Conservation (phyloP, 495 filamentous ascomycete genomes). For the Hypomontagnella submonticulosa region DNA sequence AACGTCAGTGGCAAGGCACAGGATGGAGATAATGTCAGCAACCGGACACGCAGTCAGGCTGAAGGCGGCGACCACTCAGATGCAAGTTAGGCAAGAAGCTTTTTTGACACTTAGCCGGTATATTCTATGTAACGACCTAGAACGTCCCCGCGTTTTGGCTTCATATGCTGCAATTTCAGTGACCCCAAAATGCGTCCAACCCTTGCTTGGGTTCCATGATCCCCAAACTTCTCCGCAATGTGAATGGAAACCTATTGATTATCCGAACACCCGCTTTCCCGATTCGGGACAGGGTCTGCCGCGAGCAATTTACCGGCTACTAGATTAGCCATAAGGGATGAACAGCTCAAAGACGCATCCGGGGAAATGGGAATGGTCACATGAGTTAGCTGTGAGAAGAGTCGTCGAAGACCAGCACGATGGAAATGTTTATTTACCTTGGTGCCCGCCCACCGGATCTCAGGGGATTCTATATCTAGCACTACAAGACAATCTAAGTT, state of each 20-base stretch:
- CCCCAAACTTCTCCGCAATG: conserved; percentile 33
- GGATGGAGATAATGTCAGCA: conserved; percentile 26
- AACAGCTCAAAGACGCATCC: conserved; percentile 9
- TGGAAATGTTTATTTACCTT: conserved; percentile 31
- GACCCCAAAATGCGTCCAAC: conserved; percentile 9
- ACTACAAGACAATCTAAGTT: conserved; percentile 11
- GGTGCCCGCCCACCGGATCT: conserved; percentile 21
- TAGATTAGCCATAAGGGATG: conserved; percentile 36
- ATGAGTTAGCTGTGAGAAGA: conserved; percentile 5
- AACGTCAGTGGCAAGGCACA: conserved; percentile 1
- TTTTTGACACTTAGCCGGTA: conserved; percentile 26
- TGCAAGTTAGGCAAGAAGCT: conserved; percentile 5
- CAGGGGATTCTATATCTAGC: not conserved
- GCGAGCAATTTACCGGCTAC: conserved; percentile 21
- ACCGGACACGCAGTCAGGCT: conserved; percentile 20
- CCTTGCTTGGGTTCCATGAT: not conserved
- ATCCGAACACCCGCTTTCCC: conserved; percentile 37
- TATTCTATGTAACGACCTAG: conserved; percentile 9
- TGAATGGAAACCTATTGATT: conserved; percentile 23
- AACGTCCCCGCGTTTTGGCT: conserved; percentile 9
- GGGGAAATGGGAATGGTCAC: conserved; percentile 33
- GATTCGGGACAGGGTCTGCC: conserved; percentile 19
- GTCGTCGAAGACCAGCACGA: not conserved
- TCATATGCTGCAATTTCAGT: conserved; percentile 17
- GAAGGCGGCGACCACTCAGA: not conserved